phyloP scores from a whole-genome alignment of 257 asterid genomes.

The Lycium barbarum region DNA sequence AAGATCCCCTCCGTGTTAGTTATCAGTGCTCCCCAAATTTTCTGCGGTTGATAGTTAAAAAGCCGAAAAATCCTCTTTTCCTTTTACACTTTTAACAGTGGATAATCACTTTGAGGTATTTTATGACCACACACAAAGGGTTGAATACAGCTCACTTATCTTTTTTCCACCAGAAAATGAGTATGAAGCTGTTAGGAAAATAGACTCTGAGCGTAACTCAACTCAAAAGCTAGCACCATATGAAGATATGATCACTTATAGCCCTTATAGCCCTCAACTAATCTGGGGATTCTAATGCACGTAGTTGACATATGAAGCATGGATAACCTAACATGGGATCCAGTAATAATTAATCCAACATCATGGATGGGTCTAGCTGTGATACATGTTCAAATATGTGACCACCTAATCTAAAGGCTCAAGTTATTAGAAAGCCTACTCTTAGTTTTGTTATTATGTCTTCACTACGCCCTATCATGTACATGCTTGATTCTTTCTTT shows the following conservation, averaged over 20 bases:
- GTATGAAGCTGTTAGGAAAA: slow-evolving; percentile 4
- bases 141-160: background rate
- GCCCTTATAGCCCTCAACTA: background rate
- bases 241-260: background rate
- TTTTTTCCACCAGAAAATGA: background rate
- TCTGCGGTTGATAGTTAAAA: background rate
- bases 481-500: background rate
- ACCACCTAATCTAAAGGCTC: background rate
- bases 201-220: background rate
- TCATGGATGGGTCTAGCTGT: background rate
- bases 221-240: background rate
- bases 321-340: background rate
- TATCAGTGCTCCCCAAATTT: background rate
- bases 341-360: background rate
- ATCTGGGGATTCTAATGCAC: background rate
- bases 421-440: background rate
- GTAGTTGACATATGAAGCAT: background rate
- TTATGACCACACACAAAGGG: background rate
- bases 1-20: background rate
- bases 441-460: background rate
- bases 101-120: background rate
- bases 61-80: background rate
- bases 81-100: background rate
- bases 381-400: background rate
- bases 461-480: background rate